Evolutionary conservation across 805 yeast species (phyloP), one percentile per base, ranked within the genome.

Genomic region (Suhomyces sp.): DNA sequence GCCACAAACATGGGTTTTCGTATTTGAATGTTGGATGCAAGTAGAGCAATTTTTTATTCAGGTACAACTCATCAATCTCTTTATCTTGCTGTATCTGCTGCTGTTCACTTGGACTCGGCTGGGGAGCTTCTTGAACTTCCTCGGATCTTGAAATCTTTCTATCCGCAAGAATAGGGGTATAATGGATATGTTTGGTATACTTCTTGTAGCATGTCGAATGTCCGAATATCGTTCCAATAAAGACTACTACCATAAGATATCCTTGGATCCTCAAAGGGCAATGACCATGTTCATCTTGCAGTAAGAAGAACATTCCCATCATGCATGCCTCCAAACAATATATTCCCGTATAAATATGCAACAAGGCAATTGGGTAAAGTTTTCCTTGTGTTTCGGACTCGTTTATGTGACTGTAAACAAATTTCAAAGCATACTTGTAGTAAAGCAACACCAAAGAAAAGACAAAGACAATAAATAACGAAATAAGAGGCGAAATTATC

Each of bases 241-340:
- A 54, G 0, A 78, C 58, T 2, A 72, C 26, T 2, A 76, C 51
- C 77, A 82, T 81, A 6, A 75, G 42, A 31, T 72, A 63, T 4
- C 76, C 79, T 33, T 74, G 82, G 16, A 57, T 58, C 36, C 51
- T 68, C 62, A 68, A 73, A 27, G 56, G 66, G 39, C 60, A 71
- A 34, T 50, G 53, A 22, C 68, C 78, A 5, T 60, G 35, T n/a
- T 63, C 61, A 47, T 80, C 71, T 35, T 68, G 65, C 42, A 81
- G 81, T 11, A 84, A 57, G 26, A 85, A 74, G 47, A 86, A 81
- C 7, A 87, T 61, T 0, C 96, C 97, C 26, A 85, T 71, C 48
- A 88, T 58, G 43, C 90, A 83, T 23, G 82, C 65, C 50, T 88
- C 95, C 51, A 86, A 67, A 49, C 88, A 85, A 54, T 88, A 88